Conservation (phyloP, 176 grass and related monocot species). For the Oryza glumipatula region DNA sequence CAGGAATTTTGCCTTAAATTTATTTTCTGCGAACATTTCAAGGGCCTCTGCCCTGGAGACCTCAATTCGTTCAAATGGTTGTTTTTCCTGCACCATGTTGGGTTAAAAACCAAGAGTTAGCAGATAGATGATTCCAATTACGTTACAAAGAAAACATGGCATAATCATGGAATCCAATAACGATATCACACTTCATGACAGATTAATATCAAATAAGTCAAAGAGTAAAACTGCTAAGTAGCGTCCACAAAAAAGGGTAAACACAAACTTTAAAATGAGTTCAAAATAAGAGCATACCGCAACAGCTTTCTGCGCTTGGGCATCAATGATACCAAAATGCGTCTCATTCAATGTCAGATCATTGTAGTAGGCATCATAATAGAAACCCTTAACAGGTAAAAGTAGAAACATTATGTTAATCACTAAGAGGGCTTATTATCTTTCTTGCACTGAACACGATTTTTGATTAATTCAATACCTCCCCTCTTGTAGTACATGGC, state of each 20-base stretch:
- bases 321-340: slow-evolving; percentile 78
- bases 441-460: background rate
- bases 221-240: background rate
- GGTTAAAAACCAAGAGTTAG: slow-evolving; percentile 7
- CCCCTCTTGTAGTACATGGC: slow-evolving; percentile 96
- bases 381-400: slow-evolving; percentile 74
- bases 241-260: slow-evolving; percentile 23
- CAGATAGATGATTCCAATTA: slow-evolving; percentile 23
- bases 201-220: background rate
- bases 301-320: slow-evolving; percentile 87
- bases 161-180: background rate
- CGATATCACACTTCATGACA: background rate
- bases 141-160: background rate
- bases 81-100: slow-evolving; percentile 79
- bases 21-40: slow-evolving; percentile 93
- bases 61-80: slow-evolving; percentile 96
- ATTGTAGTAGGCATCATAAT: slow-evolving; percentile 94
- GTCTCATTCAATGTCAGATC: slow-evolving; percentile 85
- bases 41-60: slow-evolving; percentile 88
- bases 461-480: slow-evolving; percentile 54
- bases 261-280: slow-evolving; percentile 18
- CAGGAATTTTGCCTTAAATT: slow-evolving; percentile 77
- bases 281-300: slow-evolving; percentile 57
- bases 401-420: slow-evolving; percentile 28
- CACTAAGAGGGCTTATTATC: background rate